phyloP scores from a whole-genome alignment of 139 green algal genomes.

The Eudorina sp. region DNA sequence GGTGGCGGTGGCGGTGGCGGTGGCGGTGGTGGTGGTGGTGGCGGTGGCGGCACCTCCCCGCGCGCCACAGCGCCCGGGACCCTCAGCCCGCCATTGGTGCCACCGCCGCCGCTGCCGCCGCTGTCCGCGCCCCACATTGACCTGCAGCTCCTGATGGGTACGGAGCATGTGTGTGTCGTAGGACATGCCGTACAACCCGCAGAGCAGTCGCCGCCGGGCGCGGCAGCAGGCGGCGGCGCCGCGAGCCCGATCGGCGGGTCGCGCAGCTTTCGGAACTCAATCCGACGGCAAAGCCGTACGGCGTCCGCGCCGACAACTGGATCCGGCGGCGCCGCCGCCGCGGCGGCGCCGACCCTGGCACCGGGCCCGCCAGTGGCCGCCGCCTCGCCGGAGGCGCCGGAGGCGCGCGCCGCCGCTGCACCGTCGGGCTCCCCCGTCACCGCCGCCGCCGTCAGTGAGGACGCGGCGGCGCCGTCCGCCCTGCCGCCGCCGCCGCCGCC shows the following conservation, averaged over 20 bases:
- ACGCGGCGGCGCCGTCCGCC: too few species aligned
- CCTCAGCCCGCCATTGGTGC: background rate
- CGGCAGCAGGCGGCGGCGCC: background rate
- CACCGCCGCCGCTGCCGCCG: background rate
- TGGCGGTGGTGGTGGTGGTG: background rate
- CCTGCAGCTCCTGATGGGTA: background rate
- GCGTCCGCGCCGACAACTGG: background rate
- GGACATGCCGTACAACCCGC: background rate
- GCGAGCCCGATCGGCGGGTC: background rate
- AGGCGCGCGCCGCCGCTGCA: too few species aligned
- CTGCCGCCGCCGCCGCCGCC: too few species aligned
- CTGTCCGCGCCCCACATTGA: background rate
- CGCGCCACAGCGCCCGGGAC: background rate
- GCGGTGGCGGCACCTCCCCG: background rate
- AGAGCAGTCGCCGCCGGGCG: background rate
- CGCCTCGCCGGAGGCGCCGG: too few species aligned
- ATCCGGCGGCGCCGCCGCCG: background rate
- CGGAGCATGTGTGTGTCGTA: background rate
- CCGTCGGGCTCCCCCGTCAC: too few species aligned
- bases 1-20: background rate
- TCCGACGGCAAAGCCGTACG: background rate
- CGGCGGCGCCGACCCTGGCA: too few species aligned
- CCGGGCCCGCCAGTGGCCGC: too few species aligned
- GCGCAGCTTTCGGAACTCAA: background rate
- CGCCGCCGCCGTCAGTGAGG: too few species aligned